Evolutionary conservation across 805 yeast species (phyloP).

Genomic region (Sugiyamaella chiloensis): DNA sequence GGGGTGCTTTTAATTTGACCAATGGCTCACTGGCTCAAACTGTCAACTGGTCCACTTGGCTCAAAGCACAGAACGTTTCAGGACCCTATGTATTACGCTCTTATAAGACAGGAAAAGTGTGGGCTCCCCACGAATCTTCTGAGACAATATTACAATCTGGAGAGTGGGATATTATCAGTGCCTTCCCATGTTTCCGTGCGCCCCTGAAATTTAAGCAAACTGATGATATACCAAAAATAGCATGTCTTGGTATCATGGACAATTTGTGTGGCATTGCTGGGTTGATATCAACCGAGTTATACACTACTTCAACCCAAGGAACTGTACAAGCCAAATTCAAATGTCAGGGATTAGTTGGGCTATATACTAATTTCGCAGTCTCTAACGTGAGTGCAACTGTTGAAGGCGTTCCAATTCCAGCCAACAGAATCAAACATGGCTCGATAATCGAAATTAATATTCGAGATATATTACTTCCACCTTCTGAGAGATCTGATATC

Average conservation of each 20-base stretch:
- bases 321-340: slow-evolving; percentile 9
- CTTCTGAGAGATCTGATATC: neutral
- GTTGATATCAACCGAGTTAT: neutral
- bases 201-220: neutral
- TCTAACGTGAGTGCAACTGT: neutral
- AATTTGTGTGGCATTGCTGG: slow-evolving; percentile 22
- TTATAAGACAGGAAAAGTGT: slow-evolving; percentile 14
- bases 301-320: neutral
- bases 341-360: slow-evolving; percentile 17
- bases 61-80: neutral
- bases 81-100: slow-evolving; percentile 12
- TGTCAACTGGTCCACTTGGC: neutral
- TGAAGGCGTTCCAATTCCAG: neutral
- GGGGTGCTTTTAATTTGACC: slow-evolving; percentile 7
- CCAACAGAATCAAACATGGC: too few species aligned
- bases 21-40: neutral
- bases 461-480: too few species aligned
- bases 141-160: slow-evolving; percentile 13
- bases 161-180: slow-evolving; percentile 22
- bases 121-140: slow-evolving; percentile 2
- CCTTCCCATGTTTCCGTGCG: slow-evolving; percentile 11
- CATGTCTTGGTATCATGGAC: slow-evolving; percentile 18
- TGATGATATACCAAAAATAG: slow-evolving; percentile 7
- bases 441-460: too few species aligned
- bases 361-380: slow-evolving; percentile 7